phyloP scores from a whole-genome alignment of 257 asterid species.

The Coffea eugenioides region DNA sequence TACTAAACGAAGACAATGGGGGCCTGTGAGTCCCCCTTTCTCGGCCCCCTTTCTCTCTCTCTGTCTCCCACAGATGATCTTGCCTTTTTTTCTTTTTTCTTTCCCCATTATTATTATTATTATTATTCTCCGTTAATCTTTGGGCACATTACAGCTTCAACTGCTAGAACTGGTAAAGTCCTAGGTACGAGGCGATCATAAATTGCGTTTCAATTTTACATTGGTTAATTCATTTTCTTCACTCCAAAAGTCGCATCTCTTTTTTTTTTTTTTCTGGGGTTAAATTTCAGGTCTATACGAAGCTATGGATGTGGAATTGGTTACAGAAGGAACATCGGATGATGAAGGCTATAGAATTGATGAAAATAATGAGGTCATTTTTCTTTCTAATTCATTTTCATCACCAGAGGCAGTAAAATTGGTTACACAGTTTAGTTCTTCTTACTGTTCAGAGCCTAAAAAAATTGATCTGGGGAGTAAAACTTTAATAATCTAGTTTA shows the following conservation, averaged over 20 bases:
- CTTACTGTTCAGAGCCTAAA: not conserved
- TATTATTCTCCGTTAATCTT: too few relatives aligned
- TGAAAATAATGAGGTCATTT: constrained; percentile 58
- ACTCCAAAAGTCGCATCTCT: not conserved
- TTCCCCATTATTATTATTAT: too few relatives aligned
- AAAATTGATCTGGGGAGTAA: not conserved
- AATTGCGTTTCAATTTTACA: not conserved
- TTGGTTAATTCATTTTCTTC: not conserved
- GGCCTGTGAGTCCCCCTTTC: not conserved
- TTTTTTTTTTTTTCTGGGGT: too few relatives aligned
- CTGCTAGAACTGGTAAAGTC: not conserved
- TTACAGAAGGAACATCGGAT: constrained; percentile 55
- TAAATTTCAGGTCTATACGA: constrained; percentile 32
- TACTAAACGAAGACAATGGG: not conserved
- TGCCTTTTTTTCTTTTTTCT: too few relatives aligned
- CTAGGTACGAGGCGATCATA: constrained; percentile 9
- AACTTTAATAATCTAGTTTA: not conserved
- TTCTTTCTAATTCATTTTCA: not conserved
- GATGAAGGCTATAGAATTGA: constrained; percentile 56
- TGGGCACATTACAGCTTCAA: not conserved
- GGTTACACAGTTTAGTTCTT: not conserved
- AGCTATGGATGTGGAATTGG: constrained; percentile 78
- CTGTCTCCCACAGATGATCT: too few relatives aligned
- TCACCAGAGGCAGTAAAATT: not conserved
- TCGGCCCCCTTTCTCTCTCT: too few relatives aligned